Evolutionary conservation across 2,329 filamentous ascomycete genomes (phyloP), one percentile per base, ranked within the genome.

Genomic region (Graphilbum fragrans): DNA sequence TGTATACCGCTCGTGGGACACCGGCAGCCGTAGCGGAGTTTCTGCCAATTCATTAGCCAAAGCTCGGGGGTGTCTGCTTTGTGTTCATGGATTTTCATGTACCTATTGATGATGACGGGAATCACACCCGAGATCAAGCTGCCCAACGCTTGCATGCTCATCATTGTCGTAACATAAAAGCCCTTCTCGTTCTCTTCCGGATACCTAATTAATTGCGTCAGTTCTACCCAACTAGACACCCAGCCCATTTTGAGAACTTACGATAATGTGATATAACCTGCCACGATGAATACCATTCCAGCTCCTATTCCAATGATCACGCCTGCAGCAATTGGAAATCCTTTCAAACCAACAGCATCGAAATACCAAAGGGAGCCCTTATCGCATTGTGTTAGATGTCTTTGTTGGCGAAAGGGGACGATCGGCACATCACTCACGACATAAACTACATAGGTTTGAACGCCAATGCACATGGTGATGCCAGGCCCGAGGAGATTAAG

Each of bases 121-220:
- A 56, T 53, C 33, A 55, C 51, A 3, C 53, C 52, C 6, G 52
- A 52, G 11, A 51, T 49, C 6, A 54, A 48, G 14, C 52, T 50
- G n/a, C 55, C 56, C 3, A 53, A 41, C 14, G 55, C 56, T 23
- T 56, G 52, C 4, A 58, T 49, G 39, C 56, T 58, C 19, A 54
- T 46, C 18, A 48, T 49, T 11, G 52, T 53, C 9, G 55, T 52
- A 35, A 56, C 52, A 37, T 50, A 59, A 11, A 42, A 45, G 2
- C 56, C 55, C 39, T 53, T 53, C 19, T 59, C 54, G 11, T 49
- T 43, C 39, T 59, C 57, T 33, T 59, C 57, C 3, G 57, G 50
- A 35, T 59, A 29, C 25, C 25, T 29, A 14, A 8, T 29, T 29
- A 14, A 29, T 8, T 29, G 8, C 8, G 25, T 29, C 25, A 29